phyloP scores from a whole-genome alignment of 768 basidiomycete genomes.

The Cubamyces lactineus region DNA sequence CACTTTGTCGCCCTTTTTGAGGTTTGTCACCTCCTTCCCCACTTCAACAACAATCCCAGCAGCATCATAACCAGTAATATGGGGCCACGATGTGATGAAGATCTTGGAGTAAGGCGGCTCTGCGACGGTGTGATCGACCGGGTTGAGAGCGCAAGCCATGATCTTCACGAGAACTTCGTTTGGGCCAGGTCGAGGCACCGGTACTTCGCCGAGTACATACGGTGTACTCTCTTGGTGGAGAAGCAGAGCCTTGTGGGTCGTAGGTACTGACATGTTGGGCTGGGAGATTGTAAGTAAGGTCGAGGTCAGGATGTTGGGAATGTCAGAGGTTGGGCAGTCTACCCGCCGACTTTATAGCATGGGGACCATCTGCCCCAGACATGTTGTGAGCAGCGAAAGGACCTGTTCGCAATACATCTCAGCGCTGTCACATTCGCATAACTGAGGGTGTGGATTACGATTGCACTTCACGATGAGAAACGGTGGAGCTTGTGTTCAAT shows the following conservation, averaged over 20 bases:
- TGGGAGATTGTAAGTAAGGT: background rate
- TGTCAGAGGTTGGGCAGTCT: background rate
- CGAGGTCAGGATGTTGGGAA: too few relatives aligned
- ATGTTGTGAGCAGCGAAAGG: too few relatives aligned
- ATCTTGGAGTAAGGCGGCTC: constrained; percentile 30
- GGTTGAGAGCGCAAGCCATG: constrained; percentile 36
- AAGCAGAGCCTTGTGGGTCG: constrained; percentile 25
- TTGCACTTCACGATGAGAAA: too few relatives aligned
- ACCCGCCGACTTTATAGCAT: background rate
- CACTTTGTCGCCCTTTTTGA: constrained; percentile 45
- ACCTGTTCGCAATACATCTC: too few relatives aligned
- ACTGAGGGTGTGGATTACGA: too few relatives aligned
- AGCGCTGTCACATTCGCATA: too few relatives aligned
- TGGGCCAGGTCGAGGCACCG: constrained; percentile 41
- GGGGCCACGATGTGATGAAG: constrained; percentile 41
- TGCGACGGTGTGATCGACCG: constrained; percentile 41
- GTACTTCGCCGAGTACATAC: constrained; percentile 36
- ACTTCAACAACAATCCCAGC: constrained; percentile 44
- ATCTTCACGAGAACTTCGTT: constrained; percentile 39
- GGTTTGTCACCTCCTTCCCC: constrained; percentile 42
- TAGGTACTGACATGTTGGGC: constrained; percentile 20
- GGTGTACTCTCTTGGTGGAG: background rate
- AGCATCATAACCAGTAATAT: constrained; percentile 42
- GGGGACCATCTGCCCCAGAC: too few relatives aligned
- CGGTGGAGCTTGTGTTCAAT: too few relatives aligned